Base-by-base conservation (phyloP, 192 early-diverging fungal genomes). In the Coemansia sp. region DNA sequence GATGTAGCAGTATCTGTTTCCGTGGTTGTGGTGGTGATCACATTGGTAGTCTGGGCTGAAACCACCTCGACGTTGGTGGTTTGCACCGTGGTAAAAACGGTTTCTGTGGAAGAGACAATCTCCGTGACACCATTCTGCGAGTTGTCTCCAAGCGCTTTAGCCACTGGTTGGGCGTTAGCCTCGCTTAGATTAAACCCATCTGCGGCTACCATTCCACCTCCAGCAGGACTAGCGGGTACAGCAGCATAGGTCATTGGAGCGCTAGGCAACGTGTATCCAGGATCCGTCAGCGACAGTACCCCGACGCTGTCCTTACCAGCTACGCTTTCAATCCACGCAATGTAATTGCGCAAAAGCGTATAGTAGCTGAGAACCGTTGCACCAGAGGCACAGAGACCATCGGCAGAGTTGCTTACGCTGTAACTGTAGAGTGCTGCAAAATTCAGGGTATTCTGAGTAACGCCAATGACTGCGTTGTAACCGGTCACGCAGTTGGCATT, bases 311-410 rank as follows among this genome's bases (percentile, higher is more conserved):
- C 8, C 12, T 33, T 48, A n/a, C 29, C 50, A 10, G 36, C 18
- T 1, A 48, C 33, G 8, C 30, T 32, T 2, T 22, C 17, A 18
- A 62, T 56, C 75, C 75, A 76, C 10, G 65, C 33, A 0, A 76
- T 30, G 30, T 76, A 76, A 65, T 76, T 70, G 48, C 69, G 65
- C 17, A 76, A 20, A 29, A 71, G 28, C 4, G 55, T 60, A 54
- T 76, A 76, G 61, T 76, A 76, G 51, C 49, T 63, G 38, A 61
- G 48, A 8, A 76, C 48, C 3, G 49, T 62, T 1, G 56, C 42
- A 0, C 34, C 18, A 14, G 5, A 18, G 0, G 69, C 62, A 28
- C 75, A 76, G 22, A 67, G 71, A 3, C 61, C 69, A 16, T 22
- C 45, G 33, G 34, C 36, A 3, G 64, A 55, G 18, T 66, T 57